Evolutionary conservation across 2,329 filamentous ascomycete species (phyloP).

Genomic region (Pseudogymnoascus sp.): DNA sequence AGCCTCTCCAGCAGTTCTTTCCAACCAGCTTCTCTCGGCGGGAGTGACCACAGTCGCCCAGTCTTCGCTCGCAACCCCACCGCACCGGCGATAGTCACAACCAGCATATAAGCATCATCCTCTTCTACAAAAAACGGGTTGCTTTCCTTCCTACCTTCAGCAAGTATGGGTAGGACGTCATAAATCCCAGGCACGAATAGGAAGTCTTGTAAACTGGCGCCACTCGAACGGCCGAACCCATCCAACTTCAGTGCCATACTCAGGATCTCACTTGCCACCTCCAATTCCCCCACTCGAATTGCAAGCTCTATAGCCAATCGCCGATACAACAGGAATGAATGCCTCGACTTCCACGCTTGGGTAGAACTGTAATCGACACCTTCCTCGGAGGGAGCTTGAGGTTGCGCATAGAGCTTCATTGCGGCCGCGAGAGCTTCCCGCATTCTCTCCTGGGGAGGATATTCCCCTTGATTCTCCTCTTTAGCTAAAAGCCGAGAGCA

Average conservation of each 20-base stretch:
- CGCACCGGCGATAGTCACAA: background rate
- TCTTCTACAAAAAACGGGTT: conserved; percentile 13
- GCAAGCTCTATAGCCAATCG: conserved; percentile 12
- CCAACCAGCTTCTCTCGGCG: conserved; percentile 12
- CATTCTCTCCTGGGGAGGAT: background rate
- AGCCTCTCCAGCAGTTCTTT: conserved; percentile 13
- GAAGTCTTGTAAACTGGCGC: conserved; percentile 9
- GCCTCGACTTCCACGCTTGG: background rate
- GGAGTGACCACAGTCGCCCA: conserved; percentile 11
- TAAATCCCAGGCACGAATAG: conserved; percentile 14
- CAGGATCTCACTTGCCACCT: conserved; percentile 11
- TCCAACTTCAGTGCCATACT: conserved; percentile 11
- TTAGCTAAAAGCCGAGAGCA: conserved; percentile 14
- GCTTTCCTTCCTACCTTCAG: conserved; percentile 10
- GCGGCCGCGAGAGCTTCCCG: conserved; percentile 10
- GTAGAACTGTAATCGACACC: background rate
- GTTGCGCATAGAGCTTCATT: conserved; percentile 9
- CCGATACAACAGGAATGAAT: conserved; percentile 11
- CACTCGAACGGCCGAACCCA: conserved; percentile 10
- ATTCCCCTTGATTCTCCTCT: conserved; percentile 2
- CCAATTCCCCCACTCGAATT: conserved; percentile 12
- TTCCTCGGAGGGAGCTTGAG: background rate
- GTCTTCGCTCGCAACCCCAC: conserved; percentile 10
- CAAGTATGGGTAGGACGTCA: conserved; percentile 15
- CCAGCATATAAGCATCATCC: conserved; percentile 10